Base-by-base conservation (phyloP, 1,284 basidiomycete species). In the Cutaneotrichosporon sp. region DNA sequence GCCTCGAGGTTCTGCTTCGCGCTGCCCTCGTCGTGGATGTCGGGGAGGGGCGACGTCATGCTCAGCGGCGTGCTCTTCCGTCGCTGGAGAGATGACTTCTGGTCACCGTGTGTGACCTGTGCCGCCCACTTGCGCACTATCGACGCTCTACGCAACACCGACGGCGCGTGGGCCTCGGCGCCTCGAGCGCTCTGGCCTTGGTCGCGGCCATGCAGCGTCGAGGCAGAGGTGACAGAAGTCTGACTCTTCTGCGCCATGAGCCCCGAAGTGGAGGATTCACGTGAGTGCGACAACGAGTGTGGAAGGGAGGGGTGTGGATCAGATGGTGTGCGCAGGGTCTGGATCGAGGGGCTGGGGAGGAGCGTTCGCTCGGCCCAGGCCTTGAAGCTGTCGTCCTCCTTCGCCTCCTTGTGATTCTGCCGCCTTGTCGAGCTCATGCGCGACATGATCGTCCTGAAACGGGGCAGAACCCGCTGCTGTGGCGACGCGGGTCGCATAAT, bases 41-140 rank as follows among this genome's bases (percentile, higher is more conserved):
- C 42, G 29, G 29, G 19, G 5, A 44, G 19, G 6, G 29, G 29
- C 19, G 29, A 22, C 12, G 25, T 20, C 9, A 49, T 22, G 29
- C 24, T 49, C 22, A 38, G 26, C 4, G 46, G 46, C 11, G 37
- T 48, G 27, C 37, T 41, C 25, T 31, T 39, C 37, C 38, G 46
- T 16, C 47, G 27, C 3, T 22, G 20, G 25, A 26, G 26, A 16
- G 16, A 12, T 14, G 22, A 19, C 26, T 22, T 12, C 7, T 35
- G 27, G 9, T 49, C 47, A 14, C 47, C 38, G 14, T 38, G 24
- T 3, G 51, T 46, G 16, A 55, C 57, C 19, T 49, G 47, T 3
- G 41, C 26, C 3, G 57, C 57, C 57, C 57, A 59, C 37, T 59
- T 59, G 48, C 57, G 57, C 34, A 59, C 54, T 0, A 59, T 44